These are phyloP conservation scores for Phytophthora pluvialis DNA, from an alignment of 352 stramenopile species.

Conservation along the genomic window DNA sequence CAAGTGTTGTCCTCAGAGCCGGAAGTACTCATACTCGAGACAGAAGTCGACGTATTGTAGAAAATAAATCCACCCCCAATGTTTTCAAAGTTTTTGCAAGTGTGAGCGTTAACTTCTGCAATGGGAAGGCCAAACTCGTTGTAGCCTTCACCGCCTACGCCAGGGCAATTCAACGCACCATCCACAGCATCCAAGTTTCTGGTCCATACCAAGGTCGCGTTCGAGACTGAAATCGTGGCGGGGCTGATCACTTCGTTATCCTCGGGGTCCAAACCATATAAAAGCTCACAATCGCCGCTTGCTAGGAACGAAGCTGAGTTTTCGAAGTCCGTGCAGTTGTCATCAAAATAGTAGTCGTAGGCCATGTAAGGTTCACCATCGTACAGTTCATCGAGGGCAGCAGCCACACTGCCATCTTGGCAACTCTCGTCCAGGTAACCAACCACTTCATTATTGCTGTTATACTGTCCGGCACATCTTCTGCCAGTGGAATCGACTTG, in stretches of 20 bases:
- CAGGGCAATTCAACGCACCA: not conserved
- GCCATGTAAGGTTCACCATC: conserved; percentile 5
- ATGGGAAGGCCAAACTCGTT: not conserved
- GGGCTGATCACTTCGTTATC: conserved; percentile 7
- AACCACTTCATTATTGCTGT: not conserved
- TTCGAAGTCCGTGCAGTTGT: conserved; percentile 2
- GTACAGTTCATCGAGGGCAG: conserved; percentile 3
- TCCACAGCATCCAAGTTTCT: conserved; percentile 5
- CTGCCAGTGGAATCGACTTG: not conserved
- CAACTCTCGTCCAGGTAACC: conserved; percentile 9
- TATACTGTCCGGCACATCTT: not conserved
- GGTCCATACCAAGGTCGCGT: not conserved
- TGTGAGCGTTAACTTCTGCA: not conserved
- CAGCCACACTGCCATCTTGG: not conserved
- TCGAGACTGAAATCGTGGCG: conserved; percentile 7
- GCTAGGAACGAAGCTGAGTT: conserved; percentile 7
- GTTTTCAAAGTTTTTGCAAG: not conserved
- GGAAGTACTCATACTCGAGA: too few species aligned
- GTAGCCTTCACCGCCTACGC: not conserved
- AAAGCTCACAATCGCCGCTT: not conserved
- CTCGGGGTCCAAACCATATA: not conserved
- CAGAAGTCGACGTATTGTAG: not conserved
- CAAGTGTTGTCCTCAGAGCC: too few species aligned
- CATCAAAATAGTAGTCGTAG: conserved; percentile 6
- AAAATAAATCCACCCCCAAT: not conserved